Percentiles rank a stretch among this genome's conserved stretches.
Conservation (phyloP, 1,284 basidiomycete genomes). For the Pyrrhoderma noxium region DNA sequence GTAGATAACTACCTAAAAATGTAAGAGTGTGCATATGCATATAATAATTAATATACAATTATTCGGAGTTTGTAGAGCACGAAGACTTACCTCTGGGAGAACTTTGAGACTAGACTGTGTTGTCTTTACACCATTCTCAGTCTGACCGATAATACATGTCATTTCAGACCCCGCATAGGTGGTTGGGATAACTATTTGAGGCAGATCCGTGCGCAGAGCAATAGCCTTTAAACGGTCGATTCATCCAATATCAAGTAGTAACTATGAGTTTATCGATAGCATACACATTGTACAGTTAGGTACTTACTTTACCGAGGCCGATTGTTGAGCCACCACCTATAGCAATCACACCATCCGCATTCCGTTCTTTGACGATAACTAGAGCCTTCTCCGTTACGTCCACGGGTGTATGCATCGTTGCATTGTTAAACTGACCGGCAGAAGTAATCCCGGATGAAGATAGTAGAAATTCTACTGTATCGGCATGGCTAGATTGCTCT, state of each 20-base stretch:
- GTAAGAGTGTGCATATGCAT: background rate
- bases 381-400: slow-evolving; percentile 34
- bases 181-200: slow-evolving; percentile 39
- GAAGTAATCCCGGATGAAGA: slow-evolving; percentile 23
- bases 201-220: slow-evolving; percentile 32
- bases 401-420: slow-evolving; percentile 40
- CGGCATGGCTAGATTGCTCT: slow-evolving; percentile 24
- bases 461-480: slow-evolving; percentile 25
- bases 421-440: slow-evolving; percentile 30
- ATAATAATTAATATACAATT: no score
- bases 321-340: slow-evolving; percentile 40
- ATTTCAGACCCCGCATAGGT: slow-evolving; percentile 40
- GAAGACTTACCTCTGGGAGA: slow-evolving; percentile 25
- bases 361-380: slow-evolving; percentile 24
- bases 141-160: slow-evolving; percentile 40
- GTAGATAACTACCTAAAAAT: slow-evolving; percentile 34
- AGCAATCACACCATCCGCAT: slow-evolving; percentile 35
- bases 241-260: background rate
- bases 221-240: slow-evolving; percentile 25
- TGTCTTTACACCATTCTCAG: slow-evolving; percentile 35
- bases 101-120: slow-evolving; percentile 35
- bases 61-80: background rate
- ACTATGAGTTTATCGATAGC: no score
- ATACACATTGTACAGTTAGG: background rate
- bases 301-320: slow-evolving; percentile 31